Percentiles rank a stretch among this genome's conserved stretches.
These are phyloP conservation scores for Trichoderma koningiopsis DNA, from an alignment of 2,329 filamentous ascomycete genomes.

Conservation along the genomic window DNA sequence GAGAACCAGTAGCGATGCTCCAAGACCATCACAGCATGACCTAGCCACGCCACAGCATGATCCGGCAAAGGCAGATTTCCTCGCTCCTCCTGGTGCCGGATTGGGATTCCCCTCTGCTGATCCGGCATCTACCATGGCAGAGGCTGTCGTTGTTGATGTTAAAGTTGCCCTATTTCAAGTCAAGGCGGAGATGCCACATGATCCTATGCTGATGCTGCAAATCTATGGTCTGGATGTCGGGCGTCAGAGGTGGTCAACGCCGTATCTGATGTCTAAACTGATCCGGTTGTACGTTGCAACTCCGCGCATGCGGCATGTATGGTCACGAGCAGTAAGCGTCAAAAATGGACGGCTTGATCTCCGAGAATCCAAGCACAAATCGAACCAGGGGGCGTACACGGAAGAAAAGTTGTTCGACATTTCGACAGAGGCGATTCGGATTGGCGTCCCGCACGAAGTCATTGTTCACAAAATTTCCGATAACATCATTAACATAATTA, in stretches of 20 bases:
- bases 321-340: conserved; percentile 84
- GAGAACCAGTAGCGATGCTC: conserved; percentile 50
- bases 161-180: conserved; percentile 81
- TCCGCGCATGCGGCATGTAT: conserved; percentile 78
- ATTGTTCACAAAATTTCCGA: conserved; percentile 90
- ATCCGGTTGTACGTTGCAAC: conserved; percentile 85
- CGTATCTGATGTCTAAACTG: conserved; percentile 76
- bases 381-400: conserved; percentile 56
- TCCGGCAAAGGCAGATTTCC: conserved; percentile 36
- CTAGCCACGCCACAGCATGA: conserved; percentile 34
- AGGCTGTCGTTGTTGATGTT: conserved; percentile 80
- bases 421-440: conserved; percentile 78
- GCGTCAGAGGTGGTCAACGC: conserved; percentile 82
- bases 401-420: conserved; percentile 85
- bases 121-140: conserved; percentile 46
- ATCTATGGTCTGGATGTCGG: conserved; percentile 81
- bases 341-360: conserved; percentile 81
- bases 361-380: conserved; percentile 72
- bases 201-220: conserved; percentile 90
- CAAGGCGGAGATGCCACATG: conserved; percentile 83
- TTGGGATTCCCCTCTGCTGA: conserved; percentile 33
- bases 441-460: conserved; percentile 89
- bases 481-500: conserved; percentile 84
- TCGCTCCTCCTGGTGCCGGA: conserved; percentile 44
- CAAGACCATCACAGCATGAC: conserved; percentile 39